Conservation (phyloP, 441 rosid species). For the Iberis amara region DNA sequence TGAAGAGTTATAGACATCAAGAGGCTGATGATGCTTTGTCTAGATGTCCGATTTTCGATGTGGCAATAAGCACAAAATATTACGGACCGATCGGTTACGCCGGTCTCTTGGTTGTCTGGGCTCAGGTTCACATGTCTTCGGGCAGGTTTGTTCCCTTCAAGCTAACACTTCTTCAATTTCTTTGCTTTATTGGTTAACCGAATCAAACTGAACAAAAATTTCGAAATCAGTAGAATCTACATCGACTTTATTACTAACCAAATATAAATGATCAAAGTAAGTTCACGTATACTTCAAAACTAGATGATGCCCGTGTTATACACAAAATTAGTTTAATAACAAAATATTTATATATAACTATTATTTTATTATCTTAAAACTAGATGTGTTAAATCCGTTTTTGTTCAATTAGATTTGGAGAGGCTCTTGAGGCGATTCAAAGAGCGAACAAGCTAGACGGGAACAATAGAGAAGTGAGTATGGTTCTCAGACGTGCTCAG, state of each 20-base stretch:
- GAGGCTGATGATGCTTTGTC: constrained; percentile 59
- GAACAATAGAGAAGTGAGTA: constrained; percentile 52
- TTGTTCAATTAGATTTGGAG: constrained; percentile 51
- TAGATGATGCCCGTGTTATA: no score
- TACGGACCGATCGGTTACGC: constrained; percentile 75
- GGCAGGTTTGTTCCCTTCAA: constrained; percentile 59
- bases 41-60: constrained; percentile 49
- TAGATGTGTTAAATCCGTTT: not conserved
- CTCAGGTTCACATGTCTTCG: constrained; percentile 67
- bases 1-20: constrained; percentile 62
- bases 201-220: no score
- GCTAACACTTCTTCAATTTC: no score
- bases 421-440: constrained; percentile 56
- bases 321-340: no score
- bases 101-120: constrained; percentile 52
- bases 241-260: no score
- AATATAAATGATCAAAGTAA: no score
- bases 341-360: no score
- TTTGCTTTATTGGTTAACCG: no score
- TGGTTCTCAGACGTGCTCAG: constrained; percentile 41
- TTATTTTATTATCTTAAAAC: no score
- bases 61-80: constrained; percentile 53
- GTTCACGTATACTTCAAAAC: no score
- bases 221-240: no score
- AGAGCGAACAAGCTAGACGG: constrained; percentile 59